Evolutionary conservation across 306 rosid genomes (phyloP).

Genomic region (Vachellia collinsii): DNA sequence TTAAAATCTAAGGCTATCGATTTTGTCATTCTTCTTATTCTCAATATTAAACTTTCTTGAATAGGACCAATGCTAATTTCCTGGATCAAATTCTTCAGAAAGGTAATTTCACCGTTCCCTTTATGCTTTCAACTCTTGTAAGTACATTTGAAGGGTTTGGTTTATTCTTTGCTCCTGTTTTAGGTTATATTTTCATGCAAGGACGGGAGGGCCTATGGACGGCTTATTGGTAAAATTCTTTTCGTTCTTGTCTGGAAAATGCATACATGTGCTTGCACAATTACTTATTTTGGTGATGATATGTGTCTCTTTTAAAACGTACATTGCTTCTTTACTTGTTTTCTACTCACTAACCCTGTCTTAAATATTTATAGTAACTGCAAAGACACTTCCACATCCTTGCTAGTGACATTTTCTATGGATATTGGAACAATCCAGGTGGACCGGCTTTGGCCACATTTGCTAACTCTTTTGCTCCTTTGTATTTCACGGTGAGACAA

Average conservation of each 20-base stretch:
- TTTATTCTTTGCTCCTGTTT: constrained; percentile 31
- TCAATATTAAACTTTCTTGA: constrained; percentile 33
- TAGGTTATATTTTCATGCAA: constrained; percentile 70
- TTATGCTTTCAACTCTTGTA: constrained; percentile 26
- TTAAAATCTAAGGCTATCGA: constrained; percentile 32
- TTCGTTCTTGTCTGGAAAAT: constrained; percentile 24
- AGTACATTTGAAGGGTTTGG: constrained; percentile 31
- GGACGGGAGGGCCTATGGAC: constrained; percentile 68
- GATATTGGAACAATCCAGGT: constrained; percentile 54
- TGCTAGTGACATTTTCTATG: constrained; percentile 17
- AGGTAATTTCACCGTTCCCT: constrained; percentile 48
- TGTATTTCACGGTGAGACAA: constrained; percentile 70
- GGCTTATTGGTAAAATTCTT: constrained; percentile 66
- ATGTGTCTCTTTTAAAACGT: not conserved
- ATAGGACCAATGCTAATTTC: constrained; percentile 72
- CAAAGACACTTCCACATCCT: not conserved
- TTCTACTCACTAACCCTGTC: not conserved
- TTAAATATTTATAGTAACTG: not conserved
- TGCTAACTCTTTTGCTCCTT: constrained; percentile 61
- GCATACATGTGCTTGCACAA: not conserved
- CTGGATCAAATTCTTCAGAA: constrained; percentile 71
- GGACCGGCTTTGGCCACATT: constrained; percentile 59
- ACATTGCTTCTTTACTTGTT: not conserved
- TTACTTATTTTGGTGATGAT: constrained; percentile 14
- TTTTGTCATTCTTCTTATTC: constrained; percentile 33